phyloP scores from a whole-genome alignment of 2,329 filamentous ascomycete genomes.

The Rutstroemia sp. region DNA sequence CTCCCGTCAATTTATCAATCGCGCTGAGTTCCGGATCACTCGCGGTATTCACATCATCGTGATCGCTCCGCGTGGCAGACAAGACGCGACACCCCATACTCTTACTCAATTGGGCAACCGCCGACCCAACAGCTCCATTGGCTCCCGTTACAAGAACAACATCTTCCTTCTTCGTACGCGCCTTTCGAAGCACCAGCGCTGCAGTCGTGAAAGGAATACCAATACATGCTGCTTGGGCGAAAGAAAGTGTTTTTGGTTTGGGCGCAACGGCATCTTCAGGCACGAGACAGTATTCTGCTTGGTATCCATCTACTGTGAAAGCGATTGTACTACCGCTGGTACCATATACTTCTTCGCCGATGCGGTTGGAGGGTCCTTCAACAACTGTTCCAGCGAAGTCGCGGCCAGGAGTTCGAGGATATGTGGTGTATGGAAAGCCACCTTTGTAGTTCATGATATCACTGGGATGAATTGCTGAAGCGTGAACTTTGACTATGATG shows the following conservation, averaged over 20 bases:
- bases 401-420: slow-evolving; percentile 22
- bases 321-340: slow-evolving; percentile 19
- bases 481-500: slow-evolving; percentile 19
- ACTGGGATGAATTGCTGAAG: slow-evolving; percentile 23
- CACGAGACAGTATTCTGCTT: slow-evolving; percentile 21
- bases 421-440: slow-evolving; percentile 18
- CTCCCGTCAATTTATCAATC: slow-evolving; percentile 16
- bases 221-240: slow-evolving; percentile 18
- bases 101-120: slow-evolving; percentile 20
- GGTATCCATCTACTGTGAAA: slow-evolving; percentile 20
- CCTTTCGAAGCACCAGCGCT: slow-evolving; percentile 11
- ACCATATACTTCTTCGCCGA: slow-evolving; percentile 20
- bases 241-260: slow-evolving; percentile 17
- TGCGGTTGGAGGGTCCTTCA: slow-evolving; percentile 8
- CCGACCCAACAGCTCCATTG: slow-evolving; percentile 21
- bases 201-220: slow-evolving; percentile 25
- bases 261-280: slow-evolving; percentile 15
- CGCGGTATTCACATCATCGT: slow-evolving; percentile 20
- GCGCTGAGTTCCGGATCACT: slow-evolving; percentile 15
- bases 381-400: slow-evolving; percentile 20
- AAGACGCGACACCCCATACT: slow-evolving; percentile 16
- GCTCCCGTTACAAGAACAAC: slow-evolving; percentile 20
- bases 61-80: slow-evolving; percentile 13
- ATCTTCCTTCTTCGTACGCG: slow-evolving; percentile 13
- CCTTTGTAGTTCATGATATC: slow-evolving; percentile 22